Evolutionary conservation across 2,329 filamentous ascomycete genomes (phyloP).

Genomic region (Hymenoscyphus fraxineus): DNA sequence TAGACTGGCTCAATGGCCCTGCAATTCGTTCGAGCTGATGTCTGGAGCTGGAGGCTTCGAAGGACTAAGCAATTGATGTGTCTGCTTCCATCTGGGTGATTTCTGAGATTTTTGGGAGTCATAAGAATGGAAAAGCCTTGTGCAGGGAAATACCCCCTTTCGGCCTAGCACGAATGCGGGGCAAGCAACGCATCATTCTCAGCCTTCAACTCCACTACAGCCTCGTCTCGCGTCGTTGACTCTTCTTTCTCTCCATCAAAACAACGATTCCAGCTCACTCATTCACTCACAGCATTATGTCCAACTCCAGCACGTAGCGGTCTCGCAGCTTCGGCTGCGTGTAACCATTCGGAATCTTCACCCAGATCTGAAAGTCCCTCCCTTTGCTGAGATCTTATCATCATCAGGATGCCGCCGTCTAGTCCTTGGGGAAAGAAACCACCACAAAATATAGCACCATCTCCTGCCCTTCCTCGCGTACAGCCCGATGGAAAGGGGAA

Average conservation of each 20-base stretch:
- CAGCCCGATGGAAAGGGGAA: conserved; percentile 23
- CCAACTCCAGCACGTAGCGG: conserved; percentile 27
- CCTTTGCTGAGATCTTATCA: conserved; percentile 15
- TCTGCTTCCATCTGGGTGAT: background rate
- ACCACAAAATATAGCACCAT: conserved; percentile 37
- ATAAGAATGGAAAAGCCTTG: background rate
- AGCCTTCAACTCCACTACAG: conserved; percentile 11
- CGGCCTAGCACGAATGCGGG: background rate
- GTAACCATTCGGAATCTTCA: conserved; percentile 20
- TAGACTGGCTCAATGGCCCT: too few species aligned
- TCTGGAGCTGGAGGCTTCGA: background rate
- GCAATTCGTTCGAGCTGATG: background rate
- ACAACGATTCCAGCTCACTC: background rate
- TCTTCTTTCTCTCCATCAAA: conserved; percentile 5
- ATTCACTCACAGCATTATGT: conserved; percentile 18
- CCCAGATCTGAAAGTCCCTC: conserved; percentile 13
- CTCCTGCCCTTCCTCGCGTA: conserved; percentile 26
- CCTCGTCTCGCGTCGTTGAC: conserved; percentile 10
- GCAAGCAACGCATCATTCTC: background rate
- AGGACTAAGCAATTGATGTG: background rate
- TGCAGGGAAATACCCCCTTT: background rate
- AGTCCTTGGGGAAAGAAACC: conserved; percentile 35
- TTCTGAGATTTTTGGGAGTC: conserved; percentile 3
- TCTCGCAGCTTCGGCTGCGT: conserved; percentile 32
- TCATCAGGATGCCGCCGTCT: conserved; percentile 33